Conservation (phyloP, 1,139 yeast species). For the Nakaseomyces delphensis region DNA sequence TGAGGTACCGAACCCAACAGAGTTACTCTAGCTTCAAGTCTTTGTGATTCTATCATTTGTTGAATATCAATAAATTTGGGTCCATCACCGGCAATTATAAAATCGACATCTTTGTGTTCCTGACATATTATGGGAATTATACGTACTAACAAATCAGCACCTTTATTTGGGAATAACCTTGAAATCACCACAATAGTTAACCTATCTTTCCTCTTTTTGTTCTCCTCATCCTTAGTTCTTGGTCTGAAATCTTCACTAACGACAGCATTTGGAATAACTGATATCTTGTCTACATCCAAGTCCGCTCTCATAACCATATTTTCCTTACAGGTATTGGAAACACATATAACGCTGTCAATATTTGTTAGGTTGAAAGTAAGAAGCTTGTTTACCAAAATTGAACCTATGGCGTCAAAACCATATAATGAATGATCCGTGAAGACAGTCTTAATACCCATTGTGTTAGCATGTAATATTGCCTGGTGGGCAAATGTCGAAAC, state of each 20-base stretch:
- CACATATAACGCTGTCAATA: conserved; percentile 89
- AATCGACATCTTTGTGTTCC: conserved; percentile 54
- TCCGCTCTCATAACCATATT: conserved; percentile 86
- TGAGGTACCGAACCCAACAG: conserved; percentile 83
- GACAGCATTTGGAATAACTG: conserved; percentile 96
- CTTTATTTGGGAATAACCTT: conserved; percentile 89
- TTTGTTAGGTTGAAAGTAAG: conserved; percentile 78
- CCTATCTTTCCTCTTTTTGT: conserved; percentile 15
- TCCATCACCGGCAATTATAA: conserved; percentile 92
- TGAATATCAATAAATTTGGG: conserved; percentile 90
- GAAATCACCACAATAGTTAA: conserved; percentile 89
- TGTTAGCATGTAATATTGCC: conserved; percentile 78
- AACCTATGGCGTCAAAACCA: conserved; percentile 82
- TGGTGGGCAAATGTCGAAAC: conserved; percentile 82
- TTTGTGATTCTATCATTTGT: conserved; percentile 85
- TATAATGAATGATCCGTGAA: conserved; percentile 94
- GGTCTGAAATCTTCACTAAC: conserved; percentile 77
- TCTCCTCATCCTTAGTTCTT: conserved; percentile 12
- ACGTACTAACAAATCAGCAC: conserved; percentile 81
- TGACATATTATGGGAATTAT: conserved; percentile 78
- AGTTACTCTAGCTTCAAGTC: conserved; percentile 80
- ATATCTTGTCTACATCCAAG: conserved; percentile 65
- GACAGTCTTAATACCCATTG: conserved; percentile 87
- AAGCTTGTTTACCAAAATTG: conserved; percentile 79
- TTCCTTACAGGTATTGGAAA: conserved; percentile 93